Percentiles rank a stretch among this genome's conserved stretches.
These are phyloP conservation scores for Paramecium octaurelia DNA, from an alignment of 73 alveolate species.

Conservation along the genomic window DNA sequence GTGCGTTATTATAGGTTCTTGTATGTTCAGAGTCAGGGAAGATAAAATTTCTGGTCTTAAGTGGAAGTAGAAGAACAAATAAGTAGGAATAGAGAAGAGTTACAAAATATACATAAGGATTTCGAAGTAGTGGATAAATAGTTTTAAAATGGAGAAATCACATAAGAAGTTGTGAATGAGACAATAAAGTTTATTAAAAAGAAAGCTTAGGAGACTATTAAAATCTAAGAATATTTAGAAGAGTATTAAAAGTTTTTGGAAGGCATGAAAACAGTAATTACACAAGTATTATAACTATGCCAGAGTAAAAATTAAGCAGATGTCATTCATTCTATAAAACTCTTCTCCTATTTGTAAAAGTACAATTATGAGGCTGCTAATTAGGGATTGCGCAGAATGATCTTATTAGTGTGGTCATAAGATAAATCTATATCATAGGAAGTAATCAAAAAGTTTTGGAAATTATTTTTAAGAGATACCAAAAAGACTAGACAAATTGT, in stretches of 20 bases:
- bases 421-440: neutral
- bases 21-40: constrained; percentile 6
- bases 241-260: neutral
- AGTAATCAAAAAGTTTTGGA: constrained; percentile 12
- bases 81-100: neutral
- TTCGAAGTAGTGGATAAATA: neutral
- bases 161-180: neutral
- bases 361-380: neutral
- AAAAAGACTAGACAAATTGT: neutral
- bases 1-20: neutral
- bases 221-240: neutral
- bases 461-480: constrained; percentile 3
- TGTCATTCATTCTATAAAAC: neutral
- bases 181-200: neutral
- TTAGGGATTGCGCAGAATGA: neutral
- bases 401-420: constrained; percentile 14
- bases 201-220: neutral
- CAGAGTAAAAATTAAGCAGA: constrained; percentile 17
- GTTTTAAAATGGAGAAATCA: neutral
- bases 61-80: neutral
- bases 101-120: neutral
- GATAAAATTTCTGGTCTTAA: neutral
- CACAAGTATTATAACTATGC: neutral
- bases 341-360: neutral
- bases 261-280: neutral